phyloP scores from a whole-genome alignment of 2,329 filamentous ascomycete genomes.

The Monosporascus sp. region DNA sequence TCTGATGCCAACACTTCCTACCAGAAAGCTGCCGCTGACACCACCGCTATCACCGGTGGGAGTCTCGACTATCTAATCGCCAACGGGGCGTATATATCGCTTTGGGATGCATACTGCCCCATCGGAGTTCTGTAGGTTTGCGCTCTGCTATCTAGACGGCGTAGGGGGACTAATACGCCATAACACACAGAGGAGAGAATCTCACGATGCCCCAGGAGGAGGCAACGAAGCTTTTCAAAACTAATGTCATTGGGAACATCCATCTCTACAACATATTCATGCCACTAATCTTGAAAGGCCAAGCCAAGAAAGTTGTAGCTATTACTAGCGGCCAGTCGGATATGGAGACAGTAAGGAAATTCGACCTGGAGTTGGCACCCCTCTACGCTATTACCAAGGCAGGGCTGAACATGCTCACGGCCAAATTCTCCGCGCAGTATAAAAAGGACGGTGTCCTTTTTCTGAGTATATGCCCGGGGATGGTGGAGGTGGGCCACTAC shows the following conservation, averaged over 20 bases:
- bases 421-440: constrained; percentile 39
- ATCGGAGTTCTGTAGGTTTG: constrained; percentile 35
- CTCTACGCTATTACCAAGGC: constrained; percentile 41
- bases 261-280: constrained; percentile 48
- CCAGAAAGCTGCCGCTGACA: constrained; percentile 20
- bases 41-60: constrained; percentile 30
- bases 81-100: constrained; percentile 39
- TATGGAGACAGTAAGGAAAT: constrained; percentile 18
- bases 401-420: constrained; percentile 12
- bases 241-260: constrained; percentile 43
- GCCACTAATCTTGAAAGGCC: constrained; percentile 46
- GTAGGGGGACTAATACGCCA: neutral
- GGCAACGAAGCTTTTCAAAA: constrained; percentile 30
- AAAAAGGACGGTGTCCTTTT: constrained; percentile 40
- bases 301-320: constrained; percentile 48
- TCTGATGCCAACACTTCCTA: no score
- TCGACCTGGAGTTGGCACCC: constrained; percentile 41
- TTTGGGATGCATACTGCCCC: constrained; percentile 21
- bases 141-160: neutral
- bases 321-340: constrained; percentile 47
- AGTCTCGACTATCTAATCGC: constrained; percentile 48
- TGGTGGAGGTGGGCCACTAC: neutral
- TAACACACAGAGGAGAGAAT: constrained; percentile 20
- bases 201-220: constrained; percentile 31
- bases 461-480: constrained; percentile 38